Percentiles rank a stretch among this genome's conserved stretches.
Conservation (phyloP, 2,329 filamentous ascomycete species). For the Calonectria hongkongensis region DNA sequence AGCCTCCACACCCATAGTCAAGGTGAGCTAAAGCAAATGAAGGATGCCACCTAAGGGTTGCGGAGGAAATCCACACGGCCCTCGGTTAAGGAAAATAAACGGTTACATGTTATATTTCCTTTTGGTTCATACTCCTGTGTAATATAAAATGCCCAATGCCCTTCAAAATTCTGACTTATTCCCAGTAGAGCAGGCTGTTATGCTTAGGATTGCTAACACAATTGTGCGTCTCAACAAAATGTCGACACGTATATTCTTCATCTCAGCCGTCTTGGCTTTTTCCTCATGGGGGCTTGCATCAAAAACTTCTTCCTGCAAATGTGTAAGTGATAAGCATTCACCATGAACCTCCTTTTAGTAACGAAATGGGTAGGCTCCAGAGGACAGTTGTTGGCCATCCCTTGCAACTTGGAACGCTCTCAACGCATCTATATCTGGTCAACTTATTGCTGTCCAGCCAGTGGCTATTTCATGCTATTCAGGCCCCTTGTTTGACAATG, state of each 20-base stretch:
- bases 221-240: neutral
- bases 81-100: too few relatives aligned
- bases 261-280: neutral
- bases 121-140: neutral
- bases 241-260: neutral
- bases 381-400: neutral
- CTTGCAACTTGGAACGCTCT: neutral
- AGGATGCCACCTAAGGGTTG: too few relatives aligned
- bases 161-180: neutral
- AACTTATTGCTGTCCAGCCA: neutral
- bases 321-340: neutral
- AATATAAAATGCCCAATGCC: neutral
- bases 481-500: neutral
- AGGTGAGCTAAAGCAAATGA: too few relatives aligned
- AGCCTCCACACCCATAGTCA: neutral
- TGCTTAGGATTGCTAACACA: neutral
- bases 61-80: too few relatives aligned
- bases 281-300: too few relatives aligned
- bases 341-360: neutral
- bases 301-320: too few relatives aligned
- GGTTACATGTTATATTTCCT: too few relatives aligned
- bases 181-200: neutral
- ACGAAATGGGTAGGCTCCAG: neutral
- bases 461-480: constrained; percentile 5
- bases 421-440: neutral